A percentile compares a stretch with the other conserved stretches of the same genome.
Evolutionary conservation across 1,139 yeast genomes (phyloP).

Genomic region (Komagataea norvegica): DNA sequence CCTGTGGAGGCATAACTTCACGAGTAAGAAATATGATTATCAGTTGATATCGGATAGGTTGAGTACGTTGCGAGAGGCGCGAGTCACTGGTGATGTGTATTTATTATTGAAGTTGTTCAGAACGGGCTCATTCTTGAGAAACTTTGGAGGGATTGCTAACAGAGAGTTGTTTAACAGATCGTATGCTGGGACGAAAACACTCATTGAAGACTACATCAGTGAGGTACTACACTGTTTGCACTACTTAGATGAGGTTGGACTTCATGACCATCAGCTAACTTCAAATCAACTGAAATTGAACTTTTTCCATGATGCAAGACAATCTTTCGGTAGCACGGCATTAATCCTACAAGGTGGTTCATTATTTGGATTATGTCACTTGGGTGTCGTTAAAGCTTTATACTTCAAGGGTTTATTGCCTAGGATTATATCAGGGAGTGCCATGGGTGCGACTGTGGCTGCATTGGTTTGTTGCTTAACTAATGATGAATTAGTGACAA

Average conservation of each 20-base stretch:
- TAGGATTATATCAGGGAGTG: conserved; percentile 84
- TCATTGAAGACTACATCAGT: conserved; percentile 80
- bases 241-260: conserved; percentile 33
- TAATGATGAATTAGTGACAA: conserved; percentile 35
- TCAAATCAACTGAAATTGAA: conserved; percentile 55
- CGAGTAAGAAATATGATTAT: conserved; percentile 80
- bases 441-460: conserved; percentile 92
- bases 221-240: conserved; percentile 72
- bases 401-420: conserved; percentile 74
- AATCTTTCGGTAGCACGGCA: conserved; percentile 88
- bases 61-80: conserved; percentile 56
- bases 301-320: conserved; percentile 86
- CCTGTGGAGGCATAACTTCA: conserved; percentile 82
- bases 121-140: conserved; percentile 74
- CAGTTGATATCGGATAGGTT: conserved; percentile 72
- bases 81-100: conserved; percentile 53
- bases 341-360: conserved; percentile 91
- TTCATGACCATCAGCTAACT: conserved; percentile 17
- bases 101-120: conserved; percentile 65
- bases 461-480: conserved; percentile 74
- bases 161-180: conserved; percentile 75
- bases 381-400: conserved; percentile 85
- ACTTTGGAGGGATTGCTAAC: conserved; percentile 88
- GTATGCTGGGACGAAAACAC: conserved; percentile 78
- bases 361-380: conserved; percentile 84